Evolutionary conservation across 2,329 filamentous ascomycete genomes (phyloP), one percentile per base, ranked within the genome.

Genomic region (Epichloe sibirici): DNA sequence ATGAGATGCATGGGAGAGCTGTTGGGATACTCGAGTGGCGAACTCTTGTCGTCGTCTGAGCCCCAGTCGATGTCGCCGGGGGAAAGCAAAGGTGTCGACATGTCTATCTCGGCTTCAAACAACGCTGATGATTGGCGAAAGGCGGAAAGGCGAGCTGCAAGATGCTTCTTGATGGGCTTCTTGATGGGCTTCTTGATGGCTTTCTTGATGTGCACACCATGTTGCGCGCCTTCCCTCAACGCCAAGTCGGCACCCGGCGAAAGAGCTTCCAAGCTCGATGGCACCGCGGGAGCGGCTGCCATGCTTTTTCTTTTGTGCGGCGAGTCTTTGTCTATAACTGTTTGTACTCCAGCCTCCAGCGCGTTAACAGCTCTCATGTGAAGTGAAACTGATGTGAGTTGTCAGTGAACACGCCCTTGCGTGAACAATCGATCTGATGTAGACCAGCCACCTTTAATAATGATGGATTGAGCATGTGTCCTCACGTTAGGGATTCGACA

Each of bases 51-150:
- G 8, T 51, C 34, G 11, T 52, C 47, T 3, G 51, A 55, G 43
- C 49, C 50, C 57, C 53, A 58, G 31, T 61, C 56, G 34, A 58
- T 43, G 37, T 53, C 43, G 25, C 56, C 39, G 1, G 40, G 40
- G 15, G 55, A 38, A 2, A 54, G 28, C 23, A 52, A 21, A 21
- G 49, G 40, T 4, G 34, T 42, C 40, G 40, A 12, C 49, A 51
- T 51, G 21, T 40, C 25, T 45, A 6, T 3, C 7, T 43, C 11
- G 5, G 21, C 31, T 13, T 21, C 31, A 49, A 9, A 39, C 13
- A 45, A 6, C 3, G 43, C 12, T 13, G 21, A 45, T 15, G 23
- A 15, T 15, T 7, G 37, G 13, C 23, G 43, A 17, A 17, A 15
- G 4, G 3, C 23, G 12, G 43, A 31, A 9, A 13, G 7, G 43